Conservation (phyloP, 73 alveolate genomes). For the Strombidium stylifer region DNA sequence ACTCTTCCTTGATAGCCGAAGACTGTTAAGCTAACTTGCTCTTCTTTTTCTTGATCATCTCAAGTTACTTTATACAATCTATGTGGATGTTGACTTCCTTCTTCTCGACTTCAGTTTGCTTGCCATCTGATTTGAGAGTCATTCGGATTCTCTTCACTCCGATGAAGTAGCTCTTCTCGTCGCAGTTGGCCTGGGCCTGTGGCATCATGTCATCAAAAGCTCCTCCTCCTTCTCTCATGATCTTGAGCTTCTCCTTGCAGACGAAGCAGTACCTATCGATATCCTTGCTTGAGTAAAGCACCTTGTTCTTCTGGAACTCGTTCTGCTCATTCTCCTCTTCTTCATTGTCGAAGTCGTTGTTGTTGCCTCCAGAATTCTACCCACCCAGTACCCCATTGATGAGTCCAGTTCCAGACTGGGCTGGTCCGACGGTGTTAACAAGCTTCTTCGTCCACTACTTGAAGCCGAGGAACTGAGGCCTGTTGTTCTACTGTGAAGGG, state of each 20-base stretch:
- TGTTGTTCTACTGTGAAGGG: neutral
- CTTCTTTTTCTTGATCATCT: no score
- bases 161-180: conserved; percentile 22
- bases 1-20: no score
- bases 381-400: neutral
- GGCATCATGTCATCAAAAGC: no score
- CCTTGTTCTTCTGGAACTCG: neutral
- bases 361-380: neutral
- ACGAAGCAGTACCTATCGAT: conserved; percentile 14
- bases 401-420: neutral
- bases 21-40: no score
- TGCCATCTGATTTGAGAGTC: neutral
- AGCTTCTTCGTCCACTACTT: no score
- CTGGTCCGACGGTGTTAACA: neutral
- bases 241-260: conserved; percentile 25
- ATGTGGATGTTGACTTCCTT: conserved; percentile 5
- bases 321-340: neutral
- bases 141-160: conserved; percentile 10
- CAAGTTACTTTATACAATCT: conserved; percentile 29
- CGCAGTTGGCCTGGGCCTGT: conserved; percentile 13
- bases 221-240: no score
- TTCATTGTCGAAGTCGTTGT: neutral
- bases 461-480: neutral
- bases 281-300: neutral
- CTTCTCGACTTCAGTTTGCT: neutral